Conservation (phyloP, 306 rosid species). For the Benincasa hispida region DNA sequence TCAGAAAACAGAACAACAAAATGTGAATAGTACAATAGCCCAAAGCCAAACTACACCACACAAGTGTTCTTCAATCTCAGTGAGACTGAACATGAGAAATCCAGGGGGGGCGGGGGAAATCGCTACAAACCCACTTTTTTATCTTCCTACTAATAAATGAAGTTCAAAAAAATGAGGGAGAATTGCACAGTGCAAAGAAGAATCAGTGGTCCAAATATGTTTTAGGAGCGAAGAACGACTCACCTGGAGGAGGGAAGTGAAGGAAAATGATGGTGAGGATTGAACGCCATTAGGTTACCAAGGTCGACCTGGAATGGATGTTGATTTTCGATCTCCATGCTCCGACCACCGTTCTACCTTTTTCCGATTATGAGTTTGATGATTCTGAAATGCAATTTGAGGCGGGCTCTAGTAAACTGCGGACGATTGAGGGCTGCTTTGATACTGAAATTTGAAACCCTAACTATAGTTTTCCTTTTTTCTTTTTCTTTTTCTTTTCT, state of each 20-base stretch:
- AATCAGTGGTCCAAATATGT: neutral
- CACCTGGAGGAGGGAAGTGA: conserved; percentile 38
- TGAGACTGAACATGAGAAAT: neutral
- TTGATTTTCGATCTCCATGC: conserved; percentile 20
- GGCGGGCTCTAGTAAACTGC: neutral
- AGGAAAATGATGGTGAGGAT: conserved; percentile 35
- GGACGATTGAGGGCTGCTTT: neutral
- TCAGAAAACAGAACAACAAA: neutral
- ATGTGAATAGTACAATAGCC: neutral
- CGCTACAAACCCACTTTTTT: neutral
- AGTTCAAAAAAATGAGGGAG: neutral
- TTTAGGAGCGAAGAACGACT: neutral
- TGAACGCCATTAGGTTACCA: conserved; percentile 58
- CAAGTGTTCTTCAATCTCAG: neutral
- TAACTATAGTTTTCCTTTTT: no score
- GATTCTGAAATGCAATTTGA: neutral
- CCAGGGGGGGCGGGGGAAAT: neutral
- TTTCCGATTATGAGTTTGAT: neutral
- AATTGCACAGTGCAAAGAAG: neutral
- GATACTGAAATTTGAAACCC: neutral
- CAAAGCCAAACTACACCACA: neutral
- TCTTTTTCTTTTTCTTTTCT: neutral
- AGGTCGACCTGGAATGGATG: conserved; percentile 41
- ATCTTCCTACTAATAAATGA: neutral
- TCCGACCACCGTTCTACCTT: neutral